Evolutionary conservation across 2,329 filamentous ascomycete genomes (phyloP).

Genomic region (Arthrobotrys iridis): DNA sequence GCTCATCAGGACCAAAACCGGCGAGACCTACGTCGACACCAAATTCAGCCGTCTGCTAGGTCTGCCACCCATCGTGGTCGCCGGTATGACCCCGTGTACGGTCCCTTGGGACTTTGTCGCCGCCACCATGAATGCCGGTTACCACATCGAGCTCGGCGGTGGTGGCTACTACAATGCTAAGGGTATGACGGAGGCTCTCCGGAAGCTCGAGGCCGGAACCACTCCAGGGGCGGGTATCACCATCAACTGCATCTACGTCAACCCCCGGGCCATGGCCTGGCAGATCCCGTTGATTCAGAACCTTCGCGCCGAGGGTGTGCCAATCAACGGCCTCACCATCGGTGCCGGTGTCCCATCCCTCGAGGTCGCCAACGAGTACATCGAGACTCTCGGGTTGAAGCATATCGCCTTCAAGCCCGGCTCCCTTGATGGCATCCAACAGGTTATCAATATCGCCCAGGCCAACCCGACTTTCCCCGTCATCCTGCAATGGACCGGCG

Average conservation of each 20-base stretch:
- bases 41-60: slow-evolving; percentile 92
- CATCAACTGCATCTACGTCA: slow-evolving; percentile 90
- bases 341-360: slow-evolving; percentile 93
- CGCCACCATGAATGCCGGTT: slow-evolving; percentile 93
- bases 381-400: slow-evolving; percentile 89
- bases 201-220: slow-evolving; percentile 84
- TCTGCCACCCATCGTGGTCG: slow-evolving; percentile 86
- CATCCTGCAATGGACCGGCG: slow-evolving; percentile 93
- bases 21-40: slow-evolving; percentile 92
- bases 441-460: slow-evolving; percentile 90
- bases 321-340: slow-evolving; percentile 90
- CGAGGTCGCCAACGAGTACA: slow-evolving; percentile 92
- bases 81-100: slow-evolving; percentile 91
- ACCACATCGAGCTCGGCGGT: slow-evolving; percentile 85
- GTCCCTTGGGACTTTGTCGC: slow-evolving; percentile 92
- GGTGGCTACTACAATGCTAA: slow-evolving; percentile 88
- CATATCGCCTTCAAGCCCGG: slow-evolving; percentile 96
- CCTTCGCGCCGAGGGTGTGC: slow-evolving; percentile 83
- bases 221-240: slow-evolving; percentile 87
- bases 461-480: slow-evolving; percentile 95
- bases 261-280: slow-evolving; percentile 88
- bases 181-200: slow-evolving; percentile 82
- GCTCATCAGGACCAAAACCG: slow-evolving; percentile 86
- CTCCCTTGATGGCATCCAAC: slow-evolving; percentile 85
- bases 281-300: slow-evolving; percentile 85